Base-by-base conservation (phyloP, 139 green algal species). In the Chlamydomonas incerta region DNA sequence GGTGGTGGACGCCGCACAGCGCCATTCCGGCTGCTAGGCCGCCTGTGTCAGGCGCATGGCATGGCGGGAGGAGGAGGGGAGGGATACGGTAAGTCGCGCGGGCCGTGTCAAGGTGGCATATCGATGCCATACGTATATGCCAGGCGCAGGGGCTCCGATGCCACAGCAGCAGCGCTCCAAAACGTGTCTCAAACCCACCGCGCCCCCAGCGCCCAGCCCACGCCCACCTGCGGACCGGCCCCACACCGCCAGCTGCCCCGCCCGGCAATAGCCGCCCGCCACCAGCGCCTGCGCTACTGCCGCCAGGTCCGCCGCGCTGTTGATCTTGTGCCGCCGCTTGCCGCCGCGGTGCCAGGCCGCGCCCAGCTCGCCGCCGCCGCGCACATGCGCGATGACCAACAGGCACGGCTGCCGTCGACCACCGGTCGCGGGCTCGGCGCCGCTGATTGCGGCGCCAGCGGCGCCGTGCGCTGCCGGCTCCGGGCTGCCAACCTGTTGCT, bases 341-440 rank as follows among this genome's bases (percentile, higher is more conserved):
- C 89, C 94, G 11, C 79, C 86, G 28, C 67, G 41, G 83, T 97
- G 93, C 95, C 94, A 97, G n/a, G 71, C 74, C 33, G 85, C 41
- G 14, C 95, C 95, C 73, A 96, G 90, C 90, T 97, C 95, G 10
- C 93, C 92, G 34, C 94, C 95, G 1, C 95, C 93, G 5, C 95
- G 75, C 72, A 96, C 93, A 62, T 98, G 94, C 1, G 93, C 94
- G 15, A 93, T 71, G 21, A 89, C 93, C 24, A 96, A 65, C 80
- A 91, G 34, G 46, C 63, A 74, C 9, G 63, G 63, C 5, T 65
- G 41, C 29, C 37, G 23, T n/a, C n/a, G n/a, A n/a, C n/a, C n/a
- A n/a, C n/a, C n/a, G n/a, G n/a, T n/a, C n/a, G n/a, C n/a, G n/a
- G n/a, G n/a, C n/a, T n/a, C n/a, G n/a, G n/a, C n/a, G n/a, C n/a